Conservation (phyloP, 768 basidiomycete species). For the Collybia mongolica region DNA sequence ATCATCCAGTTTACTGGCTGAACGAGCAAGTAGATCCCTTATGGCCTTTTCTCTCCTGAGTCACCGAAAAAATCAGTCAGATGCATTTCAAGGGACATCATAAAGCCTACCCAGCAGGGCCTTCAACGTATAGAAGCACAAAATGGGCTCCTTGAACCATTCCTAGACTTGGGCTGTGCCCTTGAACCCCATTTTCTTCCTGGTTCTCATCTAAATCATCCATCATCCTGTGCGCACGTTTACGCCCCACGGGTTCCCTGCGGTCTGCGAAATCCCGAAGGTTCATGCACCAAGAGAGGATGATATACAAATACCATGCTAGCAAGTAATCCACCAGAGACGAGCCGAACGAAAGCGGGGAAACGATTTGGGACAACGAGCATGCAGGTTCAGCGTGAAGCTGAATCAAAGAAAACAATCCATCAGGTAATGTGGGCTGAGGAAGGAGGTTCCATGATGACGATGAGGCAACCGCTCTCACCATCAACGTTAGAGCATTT, state of each 20-base stretch:
- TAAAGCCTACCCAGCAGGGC: constrained; percentile 64
- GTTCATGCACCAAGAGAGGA: constrained; percentile 81
- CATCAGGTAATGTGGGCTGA: constrained; percentile 57
- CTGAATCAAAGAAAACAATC: constrained; percentile 78
- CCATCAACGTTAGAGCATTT: constrained; percentile 52
- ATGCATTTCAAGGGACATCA: constrained; percentile 26
- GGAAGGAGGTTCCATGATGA: constrained; percentile 42
- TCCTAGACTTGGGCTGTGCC: constrained; percentile 76
- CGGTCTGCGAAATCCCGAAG: constrained; percentile 90
- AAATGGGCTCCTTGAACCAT: constrained; percentile 87
- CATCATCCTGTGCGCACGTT: constrained; percentile 13
- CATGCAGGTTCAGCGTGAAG: constrained; percentile 72
- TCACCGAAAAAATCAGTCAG: constrained; percentile 1
- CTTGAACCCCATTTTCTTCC: constrained; percentile 53
- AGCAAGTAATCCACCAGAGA: constrained; percentile 78
- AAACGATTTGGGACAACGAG: constrained; percentile 66
- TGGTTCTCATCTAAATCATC: constrained; percentile 36
- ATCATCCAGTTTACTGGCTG: constrained; percentile 63
- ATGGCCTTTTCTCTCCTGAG: constrained; percentile 79
- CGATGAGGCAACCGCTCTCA: constrained; percentile 5
- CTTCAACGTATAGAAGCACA: constrained; percentile 86
- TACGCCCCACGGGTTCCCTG: constrained; percentile 39
- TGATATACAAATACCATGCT: constrained; percentile 90
- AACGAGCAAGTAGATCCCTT: constrained; percentile 75
- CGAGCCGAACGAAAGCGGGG: constrained; percentile 71